Evolutionary conservation across 306 rosid species (phyloP).

Genomic region (Parietaria judaica): DNA sequence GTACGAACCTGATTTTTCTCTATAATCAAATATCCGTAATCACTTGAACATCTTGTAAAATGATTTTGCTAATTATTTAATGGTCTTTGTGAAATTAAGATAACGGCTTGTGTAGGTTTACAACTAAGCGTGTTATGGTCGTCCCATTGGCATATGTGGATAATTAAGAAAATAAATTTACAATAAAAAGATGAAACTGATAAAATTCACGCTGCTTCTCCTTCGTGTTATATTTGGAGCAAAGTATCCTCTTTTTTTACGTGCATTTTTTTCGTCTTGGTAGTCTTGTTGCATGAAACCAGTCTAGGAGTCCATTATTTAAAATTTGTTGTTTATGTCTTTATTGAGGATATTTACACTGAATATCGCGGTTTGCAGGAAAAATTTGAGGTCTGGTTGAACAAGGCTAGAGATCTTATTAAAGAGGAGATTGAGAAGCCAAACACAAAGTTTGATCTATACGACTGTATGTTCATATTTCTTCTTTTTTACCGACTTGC

Average conservation of each 20-base stretch:
- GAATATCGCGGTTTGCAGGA: conserved; percentile 45
- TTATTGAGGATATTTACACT: conserved; percentile 2
- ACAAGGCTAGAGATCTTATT: conserved; percentile 43
- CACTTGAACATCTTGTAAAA: background rate
- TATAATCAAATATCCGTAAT: background rate
- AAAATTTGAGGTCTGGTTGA: conserved; percentile 87
- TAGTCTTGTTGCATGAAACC: background rate
- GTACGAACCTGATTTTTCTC: conserved; percentile 27
- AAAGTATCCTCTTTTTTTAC: no score
- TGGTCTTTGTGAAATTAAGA: background rate
- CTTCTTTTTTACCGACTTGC: no score
- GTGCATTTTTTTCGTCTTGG: no score
- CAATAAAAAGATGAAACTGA: no score
- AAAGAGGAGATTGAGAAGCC: conserved; percentile 50
- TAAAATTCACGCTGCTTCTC: no score
- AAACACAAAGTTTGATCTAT: conserved; percentile 38
- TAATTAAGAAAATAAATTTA: no score
- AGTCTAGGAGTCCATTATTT: background rate
- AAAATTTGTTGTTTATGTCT: background rate
- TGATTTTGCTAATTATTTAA: background rate
- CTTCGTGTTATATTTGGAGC: no score
- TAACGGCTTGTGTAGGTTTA: background rate
- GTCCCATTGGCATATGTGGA: no score
- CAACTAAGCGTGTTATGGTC: no score
- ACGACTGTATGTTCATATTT: conserved; percentile 37